phyloP scores from a whole-genome alignment of 768 basidiomycete species.

The Tephrocybe sp. region DNA sequence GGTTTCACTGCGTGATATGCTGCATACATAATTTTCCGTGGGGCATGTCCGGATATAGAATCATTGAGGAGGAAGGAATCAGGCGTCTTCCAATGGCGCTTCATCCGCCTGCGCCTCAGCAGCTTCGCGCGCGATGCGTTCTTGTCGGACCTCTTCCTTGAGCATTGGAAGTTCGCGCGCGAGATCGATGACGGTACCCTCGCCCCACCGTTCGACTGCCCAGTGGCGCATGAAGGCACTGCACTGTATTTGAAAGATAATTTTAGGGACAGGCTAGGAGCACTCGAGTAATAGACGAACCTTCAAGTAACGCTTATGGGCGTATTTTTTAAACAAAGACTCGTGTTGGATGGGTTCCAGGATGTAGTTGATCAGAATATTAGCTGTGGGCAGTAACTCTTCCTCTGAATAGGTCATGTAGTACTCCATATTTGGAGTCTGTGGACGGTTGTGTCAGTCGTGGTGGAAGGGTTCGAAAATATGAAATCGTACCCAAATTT shows the following conservation, averaged over 20 bases:
- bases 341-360: conserved; percentile 70
- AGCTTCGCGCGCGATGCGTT: conserved; percentile 17
- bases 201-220: conserved; percentile 71
- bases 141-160: conserved; percentile 46
- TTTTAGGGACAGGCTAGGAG: background rate
- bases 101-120: conserved; percentile 4
- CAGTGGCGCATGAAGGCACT: conserved; percentile 77
- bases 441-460: conserved; percentile 12
- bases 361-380: conserved; percentile 85
- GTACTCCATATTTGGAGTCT: conserved; percentile 85
- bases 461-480: background rate
- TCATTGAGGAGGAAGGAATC: background rate
- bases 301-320: conserved; percentile 80
- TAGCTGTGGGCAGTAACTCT: conserved; percentile 76
- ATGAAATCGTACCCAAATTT: conserved; percentile 69
- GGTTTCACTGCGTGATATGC: no score
- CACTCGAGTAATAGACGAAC: conserved; percentile 34
- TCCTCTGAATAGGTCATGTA: conserved; percentile 85
- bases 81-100: background rate
- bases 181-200: conserved; percentile 54
- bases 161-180: conserved; percentile 50
- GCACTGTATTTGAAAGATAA: conserved; percentile 41
- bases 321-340: conserved; percentile 86
- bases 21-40: background rate
- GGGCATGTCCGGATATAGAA: background rate